Percentiles rank a stretch among this genome's conserved stretches.
phyloP scores from a whole-genome alignment of 1,284 basidiomycete species.

The Trichosporon sp. region DNA sequence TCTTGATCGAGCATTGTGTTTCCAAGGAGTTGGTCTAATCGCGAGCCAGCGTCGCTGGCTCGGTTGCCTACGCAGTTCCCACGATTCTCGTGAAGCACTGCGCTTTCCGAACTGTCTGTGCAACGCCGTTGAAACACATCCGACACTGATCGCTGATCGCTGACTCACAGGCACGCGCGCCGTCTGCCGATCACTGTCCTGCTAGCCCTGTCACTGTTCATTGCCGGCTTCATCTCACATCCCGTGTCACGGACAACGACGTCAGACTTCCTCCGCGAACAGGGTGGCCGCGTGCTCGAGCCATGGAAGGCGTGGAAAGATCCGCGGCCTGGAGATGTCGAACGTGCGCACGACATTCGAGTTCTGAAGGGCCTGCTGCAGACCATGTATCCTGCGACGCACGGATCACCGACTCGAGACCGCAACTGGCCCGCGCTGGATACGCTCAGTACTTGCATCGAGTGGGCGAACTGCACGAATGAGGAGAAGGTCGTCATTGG shows the following conservation, averaged over 20 bases:
- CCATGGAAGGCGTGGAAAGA: neutral
- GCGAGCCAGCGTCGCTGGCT: too few relatives aligned
- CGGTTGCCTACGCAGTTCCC: too few relatives aligned
- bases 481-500: conserved; percentile 30
- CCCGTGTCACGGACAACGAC: neutral
- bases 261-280: neutral
- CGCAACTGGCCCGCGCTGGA: conserved; percentile 13
- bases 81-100: too few relatives aligned
- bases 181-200: neutral
- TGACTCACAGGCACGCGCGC: neutral
- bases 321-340: neutral
- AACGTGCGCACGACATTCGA: neutral
- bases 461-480: conserved; percentile 19
- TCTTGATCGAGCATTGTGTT: neutral
- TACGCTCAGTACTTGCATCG: conserved; percentile 21
- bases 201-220: neutral
- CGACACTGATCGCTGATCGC: too few relatives aligned
- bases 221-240: neutral
- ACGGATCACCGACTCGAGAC: neutral
- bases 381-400: conserved; percentile 10
- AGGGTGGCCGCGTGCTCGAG: neutral
- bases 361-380: conserved; percentile 10
- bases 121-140: too few relatives aligned
- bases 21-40: too few relatives aligned
- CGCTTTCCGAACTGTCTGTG: too few relatives aligned